Percentiles rank a stretch among this genome's conserved stretches.
Evolutionary conservation across 345 rosid genomes (phyloP).

Genomic region (Aurinia saxatilis): DNA sequence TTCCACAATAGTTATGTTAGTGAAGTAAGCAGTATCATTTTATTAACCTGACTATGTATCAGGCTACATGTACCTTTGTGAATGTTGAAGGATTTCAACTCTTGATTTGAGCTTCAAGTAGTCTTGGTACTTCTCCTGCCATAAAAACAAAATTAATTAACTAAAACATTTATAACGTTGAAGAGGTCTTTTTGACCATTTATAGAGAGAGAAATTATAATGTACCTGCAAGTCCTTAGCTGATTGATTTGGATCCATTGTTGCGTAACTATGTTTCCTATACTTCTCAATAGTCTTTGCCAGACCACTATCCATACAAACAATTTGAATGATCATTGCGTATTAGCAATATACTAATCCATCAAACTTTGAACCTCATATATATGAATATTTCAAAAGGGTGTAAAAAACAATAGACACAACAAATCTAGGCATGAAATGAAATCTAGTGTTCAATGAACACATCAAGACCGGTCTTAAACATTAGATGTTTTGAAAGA

Average conservation of each 20-base stretch:
- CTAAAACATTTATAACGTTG: not conserved
- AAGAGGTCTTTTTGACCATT: conserved; percentile 2
- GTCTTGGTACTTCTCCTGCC: conserved; percentile 56
- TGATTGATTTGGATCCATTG: conserved; percentile 38
- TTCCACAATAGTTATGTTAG: not conserved
- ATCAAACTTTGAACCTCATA: not conserved
- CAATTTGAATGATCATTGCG: not conserved
- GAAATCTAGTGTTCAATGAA: not conserved
- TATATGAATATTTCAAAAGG: not conserved
- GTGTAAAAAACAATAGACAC: not conserved
- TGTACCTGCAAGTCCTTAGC: conserved; percentile 46
- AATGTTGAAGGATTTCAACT: conserved; percentile 52
- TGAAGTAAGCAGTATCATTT: not conserved
- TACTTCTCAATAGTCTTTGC: conserved; percentile 57
- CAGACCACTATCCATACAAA: conserved; percentile 39
- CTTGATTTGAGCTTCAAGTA: conserved; percentile 54
- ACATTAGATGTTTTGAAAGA: not conserved
- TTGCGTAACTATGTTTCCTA: conserved; percentile 42
- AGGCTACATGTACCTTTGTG: conserved; percentile 51
- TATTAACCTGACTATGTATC: not conserved
- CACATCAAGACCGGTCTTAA: conserved; percentile 1
- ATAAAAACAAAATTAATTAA: not conserved
- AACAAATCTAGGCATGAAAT: too few relatives aligned
- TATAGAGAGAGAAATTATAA: not conserved
- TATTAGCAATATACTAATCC: not conserved